These are phyloP conservation scores for Caryopteris hybrid DNA, from an alignment of 305 asterid species.

Conservation along the genomic window DNA sequence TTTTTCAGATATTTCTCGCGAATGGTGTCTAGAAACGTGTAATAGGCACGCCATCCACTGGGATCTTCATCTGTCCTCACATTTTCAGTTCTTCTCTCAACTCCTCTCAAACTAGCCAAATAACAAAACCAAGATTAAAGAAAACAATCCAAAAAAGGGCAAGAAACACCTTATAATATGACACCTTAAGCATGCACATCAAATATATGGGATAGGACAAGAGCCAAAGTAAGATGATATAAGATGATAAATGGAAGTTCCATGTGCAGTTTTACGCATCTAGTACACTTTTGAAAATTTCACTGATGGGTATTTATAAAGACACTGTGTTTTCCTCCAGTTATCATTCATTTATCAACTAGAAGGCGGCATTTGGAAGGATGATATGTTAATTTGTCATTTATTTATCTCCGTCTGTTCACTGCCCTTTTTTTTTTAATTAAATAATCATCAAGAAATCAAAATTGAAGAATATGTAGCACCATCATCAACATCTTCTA, in stretches of 20 bases:
- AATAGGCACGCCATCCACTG: constrained; percentile 85
- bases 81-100: constrained; percentile 63
- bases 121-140: neutral
- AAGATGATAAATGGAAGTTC: neutral
- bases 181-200: neutral
- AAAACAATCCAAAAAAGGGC: neutral
- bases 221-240: neutral
- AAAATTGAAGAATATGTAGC: no score
- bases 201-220: neutral
- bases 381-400: neutral
- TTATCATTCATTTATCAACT: no score
- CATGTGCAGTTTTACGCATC: neutral
- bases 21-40: constrained; percentile 61
- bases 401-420: neutral
- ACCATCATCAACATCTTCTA: neutral
- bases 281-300: neutral
- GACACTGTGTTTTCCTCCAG: neutral
- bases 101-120: constrained; percentile 51
- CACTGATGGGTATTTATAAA: neutral
- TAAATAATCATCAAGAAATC: neutral
- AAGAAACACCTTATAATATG: neutral
- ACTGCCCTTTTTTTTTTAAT: neutral
- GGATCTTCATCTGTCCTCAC: constrained; percentile 79
- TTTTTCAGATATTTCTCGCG: constrained; percentile 69
- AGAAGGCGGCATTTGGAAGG: no score